Conservation (phyloP, 768 basidiomycete genomes). For the Amanita subjunquillea region DNA sequence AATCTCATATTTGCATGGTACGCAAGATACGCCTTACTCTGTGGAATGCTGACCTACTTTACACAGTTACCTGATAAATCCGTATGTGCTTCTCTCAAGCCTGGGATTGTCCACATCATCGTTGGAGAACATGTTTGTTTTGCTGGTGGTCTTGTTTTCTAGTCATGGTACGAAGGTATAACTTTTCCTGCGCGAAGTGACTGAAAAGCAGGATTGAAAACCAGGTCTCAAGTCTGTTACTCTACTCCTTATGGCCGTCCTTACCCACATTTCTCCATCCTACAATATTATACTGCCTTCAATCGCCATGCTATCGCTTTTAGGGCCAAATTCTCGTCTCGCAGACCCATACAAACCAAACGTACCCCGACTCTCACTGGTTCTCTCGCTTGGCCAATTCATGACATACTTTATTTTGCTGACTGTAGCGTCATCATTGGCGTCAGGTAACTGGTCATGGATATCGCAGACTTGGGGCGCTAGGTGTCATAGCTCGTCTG, state of each 20-base stretch:
- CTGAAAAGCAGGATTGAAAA: not conserved
- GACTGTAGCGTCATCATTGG: slow-evolving; percentile 38
- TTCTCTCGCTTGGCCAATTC: slow-evolving; percentile 40
- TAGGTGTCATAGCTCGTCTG: slow-evolving; percentile 36
- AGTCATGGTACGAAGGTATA: slow-evolving; percentile 36
- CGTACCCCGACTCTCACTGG: slow-evolving; percentile 15
- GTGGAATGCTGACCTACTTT: not conserved
- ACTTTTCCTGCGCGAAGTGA: not conserved
- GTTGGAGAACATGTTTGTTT: slow-evolving; percentile 66
- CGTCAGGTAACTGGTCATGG: slow-evolving; percentile 60
- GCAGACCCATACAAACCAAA: slow-evolving; percentile 44
- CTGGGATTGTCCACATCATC: slow-evolving; percentile 76
- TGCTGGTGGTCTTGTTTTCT: slow-evolving; percentile 63
- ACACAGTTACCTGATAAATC: slow-evolving; percentile 78
- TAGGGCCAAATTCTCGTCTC: slow-evolving; percentile 54
- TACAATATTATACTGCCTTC: slow-evolving; percentile 61
- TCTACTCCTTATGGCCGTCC: slow-evolving; percentile 59
- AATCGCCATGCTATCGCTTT: slow-evolving; percentile 51
- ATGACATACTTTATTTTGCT: slow-evolving; percentile 37
- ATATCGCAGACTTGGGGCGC: slow-evolving; percentile 76
- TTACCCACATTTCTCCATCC: slow-evolving; percentile 65
- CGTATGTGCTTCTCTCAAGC: slow-evolving; percentile 73
- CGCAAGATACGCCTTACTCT: slow-evolving; percentile 16
- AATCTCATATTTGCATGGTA: slow-evolving; percentile 57
- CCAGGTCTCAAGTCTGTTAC: slow-evolving; percentile 50